Base-by-base conservation (phyloP, 805 yeast species). In the Soucietia sequanensis region DNA sequence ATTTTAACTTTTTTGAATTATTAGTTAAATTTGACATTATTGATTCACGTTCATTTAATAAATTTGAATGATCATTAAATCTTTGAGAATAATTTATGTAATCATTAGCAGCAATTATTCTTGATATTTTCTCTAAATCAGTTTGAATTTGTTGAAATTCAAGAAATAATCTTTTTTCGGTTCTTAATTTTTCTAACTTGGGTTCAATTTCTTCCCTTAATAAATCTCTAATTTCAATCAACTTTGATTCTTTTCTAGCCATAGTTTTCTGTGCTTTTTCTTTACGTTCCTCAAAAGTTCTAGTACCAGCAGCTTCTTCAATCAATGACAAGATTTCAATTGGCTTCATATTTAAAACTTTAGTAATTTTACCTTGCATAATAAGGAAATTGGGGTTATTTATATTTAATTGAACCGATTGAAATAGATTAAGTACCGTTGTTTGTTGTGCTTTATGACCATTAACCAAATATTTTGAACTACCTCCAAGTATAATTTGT, bases 291-390 rank as follows among this genome's bases (percentile, higher is more conserved):
- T 93, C 98, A 54, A 87, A 93, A 73, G 91, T 86, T 44, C 91
- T 80, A 0, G 99, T 93, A 5, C 99, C 99, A 0, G 99, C 96
- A 0, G 99, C 99, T 62, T 93, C 99, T 60, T 93, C 99, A 35
- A 93, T 88, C 47, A 93, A 71, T 4, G 96, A 81, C 43, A 93
- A 62, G 27, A 91, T 85, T 58, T 93, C 98, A 2, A 78, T 68
- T 1, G 99, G 95, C 50, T 86, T 88, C 98, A 93, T 93, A 58
- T 93, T 93, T 51, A 93, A 72, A 44, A 93, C 97, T 58, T 93
- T 91, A 22, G 99, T 95, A 63, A 95, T 93, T 56, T 89, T 87
- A 41, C 99, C 99, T 63, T 93, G 99, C 99, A 95, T 93, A 52
- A 93, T 93, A 48, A 93, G 72, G 62, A 93, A 93, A 58, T 93